Percentiles rank a stretch among this genome's conserved stretches.
phyloP scores from a whole-genome alignment of 805 yeast species.

The Candida qinlingensis region DNA sequence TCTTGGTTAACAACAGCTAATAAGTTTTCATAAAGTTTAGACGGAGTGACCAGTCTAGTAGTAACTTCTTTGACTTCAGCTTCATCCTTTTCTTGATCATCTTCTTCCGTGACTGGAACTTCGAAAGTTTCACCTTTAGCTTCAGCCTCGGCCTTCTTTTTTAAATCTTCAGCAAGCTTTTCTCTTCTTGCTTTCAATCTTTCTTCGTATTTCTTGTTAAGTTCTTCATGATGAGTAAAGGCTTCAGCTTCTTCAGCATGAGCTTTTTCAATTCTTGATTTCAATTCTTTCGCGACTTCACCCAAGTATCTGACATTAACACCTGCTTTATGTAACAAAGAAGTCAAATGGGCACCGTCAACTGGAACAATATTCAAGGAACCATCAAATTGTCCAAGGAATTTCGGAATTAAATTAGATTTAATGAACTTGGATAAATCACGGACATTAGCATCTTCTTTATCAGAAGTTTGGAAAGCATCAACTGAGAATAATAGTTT shows the following conservation, averaged over 20 bases:
- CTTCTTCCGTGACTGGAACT: constrained; percentile 8
- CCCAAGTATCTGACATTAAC: constrained; percentile 89
- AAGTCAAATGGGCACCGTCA: constrained; percentile 74
- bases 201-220: constrained; percentile 14
- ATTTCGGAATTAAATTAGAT: constrained; percentile 54
- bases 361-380: constrained; percentile 53
- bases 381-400: constrained; percentile 44
- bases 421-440: constrained; percentile 63
- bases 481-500: constrained; percentile 50
- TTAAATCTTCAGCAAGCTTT: constrained; percentile 14
- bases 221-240: constrained; percentile 15
- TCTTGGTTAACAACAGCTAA: constrained; percentile 35
- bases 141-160: constrained; percentile 21
- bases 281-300: constrained; percentile 36
- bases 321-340: constrained; percentile 71
- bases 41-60: constrained; percentile 5
- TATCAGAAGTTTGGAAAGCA: constrained; percentile 42
- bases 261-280: constrained; percentile 25
- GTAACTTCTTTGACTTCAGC: constrained; percentile 7
- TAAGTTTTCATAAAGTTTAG: constrained; percentile 14
- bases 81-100: constrained; percentile 19
- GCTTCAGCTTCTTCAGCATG: constrained; percentile 24
- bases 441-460: constrained; percentile 48
- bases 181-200: constrained; percentile 15
- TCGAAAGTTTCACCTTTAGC: constrained; percentile 18